Evolutionary conservation across 164 flowering plant species (phyloP).

Genomic region (Umbilicus rupestris): DNA sequence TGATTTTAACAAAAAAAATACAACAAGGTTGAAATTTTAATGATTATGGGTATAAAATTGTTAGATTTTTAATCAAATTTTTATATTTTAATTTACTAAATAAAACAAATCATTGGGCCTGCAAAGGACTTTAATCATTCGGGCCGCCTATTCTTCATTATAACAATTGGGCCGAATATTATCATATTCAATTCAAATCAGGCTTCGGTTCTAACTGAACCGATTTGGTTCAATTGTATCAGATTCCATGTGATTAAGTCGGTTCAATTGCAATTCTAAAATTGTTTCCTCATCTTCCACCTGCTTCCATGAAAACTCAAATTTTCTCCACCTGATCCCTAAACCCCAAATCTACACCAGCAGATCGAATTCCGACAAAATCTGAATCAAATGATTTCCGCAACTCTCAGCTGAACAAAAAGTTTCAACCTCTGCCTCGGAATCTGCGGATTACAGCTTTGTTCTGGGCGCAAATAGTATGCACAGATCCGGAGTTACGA

Average conservation of each 20-base stretch:
- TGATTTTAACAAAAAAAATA: too few relatives aligned
- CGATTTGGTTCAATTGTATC: not conserved
- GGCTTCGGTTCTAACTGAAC: not conserved
- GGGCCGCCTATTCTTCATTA: too few relatives aligned
- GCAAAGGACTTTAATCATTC: too few relatives aligned
- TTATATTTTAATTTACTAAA: too few relatives aligned
- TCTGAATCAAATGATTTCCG: not conserved
- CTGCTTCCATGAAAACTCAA: not conserved
- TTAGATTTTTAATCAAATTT: too few relatives aligned
- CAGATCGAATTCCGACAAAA: not conserved
- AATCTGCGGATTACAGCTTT: not conserved
- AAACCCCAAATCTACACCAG: slow-evolving; percentile 4
- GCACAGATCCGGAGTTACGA: slow-evolving; percentile 79
- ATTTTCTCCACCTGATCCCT: not conserved
- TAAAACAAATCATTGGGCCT: too few relatives aligned
- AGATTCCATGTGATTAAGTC: not conserved
- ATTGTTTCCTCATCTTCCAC: not conserved
- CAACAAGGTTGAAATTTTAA: too few relatives aligned
- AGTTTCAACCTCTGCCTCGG: not conserved
- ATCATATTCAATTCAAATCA: not conserved
- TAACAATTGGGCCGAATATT: too few relatives aligned
- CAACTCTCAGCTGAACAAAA: not conserved
- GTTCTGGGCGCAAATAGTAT: slow-evolving; percentile 10
- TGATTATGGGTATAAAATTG: too few relatives aligned
- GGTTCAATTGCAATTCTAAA: too few relatives aligned